These are phyloP conservation scores for Botrytis aclada DNA, from an alignment of 2,329 filamentous ascomycete genomes.

Conservation along the genomic window DNA sequence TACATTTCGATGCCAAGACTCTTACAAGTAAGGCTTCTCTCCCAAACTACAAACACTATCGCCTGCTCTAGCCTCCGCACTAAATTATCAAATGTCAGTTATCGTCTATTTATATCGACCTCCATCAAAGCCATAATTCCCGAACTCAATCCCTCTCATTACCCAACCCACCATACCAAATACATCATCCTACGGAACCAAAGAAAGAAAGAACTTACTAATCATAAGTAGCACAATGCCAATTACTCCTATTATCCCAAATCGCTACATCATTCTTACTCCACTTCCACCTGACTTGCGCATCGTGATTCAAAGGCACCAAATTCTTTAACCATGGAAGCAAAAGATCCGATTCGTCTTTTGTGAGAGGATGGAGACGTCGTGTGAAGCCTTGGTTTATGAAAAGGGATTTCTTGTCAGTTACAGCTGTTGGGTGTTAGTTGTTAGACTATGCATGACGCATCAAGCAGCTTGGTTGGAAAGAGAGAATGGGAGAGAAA, in stretches of 20 bases:
- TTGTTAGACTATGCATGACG: background rate
- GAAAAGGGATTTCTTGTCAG: conserved; percentile 48
- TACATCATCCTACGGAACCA: background rate
- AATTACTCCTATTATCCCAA: conserved; percentile 56
- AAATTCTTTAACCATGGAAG: conserved; percentile 41
- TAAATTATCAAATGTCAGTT: background rate
- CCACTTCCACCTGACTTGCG: conserved; percentile 55
- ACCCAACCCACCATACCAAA: too few relatives aligned
- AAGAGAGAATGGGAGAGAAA: background rate
- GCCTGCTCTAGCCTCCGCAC: conserved; percentile 1
- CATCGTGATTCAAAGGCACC: conserved; percentile 54
- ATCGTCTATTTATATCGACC: background rate
- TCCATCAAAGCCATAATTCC: background rate
- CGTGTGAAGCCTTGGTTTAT: conserved; percentile 48
- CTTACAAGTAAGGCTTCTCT: background rate
- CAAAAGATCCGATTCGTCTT: conserved; percentile 49
- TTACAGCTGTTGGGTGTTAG: conserved; percentile 7
- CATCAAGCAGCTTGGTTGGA: background rate
- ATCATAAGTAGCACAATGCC: conserved; percentile 22
- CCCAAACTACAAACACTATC: conserved; percentile 12
- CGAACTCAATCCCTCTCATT: background rate
- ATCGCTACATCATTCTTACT: conserved; percentile 55
- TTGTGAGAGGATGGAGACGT: conserved; percentile 40
- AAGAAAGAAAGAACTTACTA: background rate
- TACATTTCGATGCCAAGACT: background rate